Evolutionary conservation across 2,329 filamentous ascomycete species (phyloP), one percentile per base, ranked within the genome.

Genomic region (Colletotrichum cereale): DNA sequence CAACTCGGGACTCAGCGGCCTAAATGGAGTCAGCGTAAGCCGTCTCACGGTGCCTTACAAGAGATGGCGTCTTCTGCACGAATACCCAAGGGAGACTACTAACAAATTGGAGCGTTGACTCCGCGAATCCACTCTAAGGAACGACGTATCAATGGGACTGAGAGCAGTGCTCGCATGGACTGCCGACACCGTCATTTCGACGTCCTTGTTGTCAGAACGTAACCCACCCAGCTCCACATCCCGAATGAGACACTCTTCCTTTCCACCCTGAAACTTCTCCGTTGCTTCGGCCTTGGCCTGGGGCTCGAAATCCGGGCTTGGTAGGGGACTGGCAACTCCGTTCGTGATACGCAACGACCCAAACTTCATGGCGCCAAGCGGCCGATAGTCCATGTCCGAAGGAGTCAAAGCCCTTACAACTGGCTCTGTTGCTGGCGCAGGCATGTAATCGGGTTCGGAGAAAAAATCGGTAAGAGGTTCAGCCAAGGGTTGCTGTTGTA

Each of bases 341-440:
- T 92, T 92, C 29, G 84, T 90, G 67, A 92, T 91, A 44, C 88
- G 86, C 61, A 92, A 76, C 2, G 88, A 88, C 2, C 90, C 90
- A 64, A 90, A 85, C 76, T 89, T 90, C 76, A 90, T 91, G 14
- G 85, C 87, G 3, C 90, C 90, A 40, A 89, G 85, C 56, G 90
- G 88, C 71, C 84, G 84, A 75, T 91, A 91, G n/a, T 88, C 85
- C 36, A 82, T 78, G 31, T 90, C 89, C 50, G 81, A 86, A 0
- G 89, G 86, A 1, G 87, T 89, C 36, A 80, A 74, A 12, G 80
- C 83, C n/a, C 84, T 81, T 34, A 79, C 80, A 24, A 79, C 68
- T 0, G 76, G 73, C 14, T 78, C 78, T 1, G 74, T 55, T 7
- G 40, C 38, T 8, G 69, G 69, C 12, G 26, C 57, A 10, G 71